Base-by-base conservation (phyloP, 345 rosid genomes). In the Brassica juncea region DNA sequence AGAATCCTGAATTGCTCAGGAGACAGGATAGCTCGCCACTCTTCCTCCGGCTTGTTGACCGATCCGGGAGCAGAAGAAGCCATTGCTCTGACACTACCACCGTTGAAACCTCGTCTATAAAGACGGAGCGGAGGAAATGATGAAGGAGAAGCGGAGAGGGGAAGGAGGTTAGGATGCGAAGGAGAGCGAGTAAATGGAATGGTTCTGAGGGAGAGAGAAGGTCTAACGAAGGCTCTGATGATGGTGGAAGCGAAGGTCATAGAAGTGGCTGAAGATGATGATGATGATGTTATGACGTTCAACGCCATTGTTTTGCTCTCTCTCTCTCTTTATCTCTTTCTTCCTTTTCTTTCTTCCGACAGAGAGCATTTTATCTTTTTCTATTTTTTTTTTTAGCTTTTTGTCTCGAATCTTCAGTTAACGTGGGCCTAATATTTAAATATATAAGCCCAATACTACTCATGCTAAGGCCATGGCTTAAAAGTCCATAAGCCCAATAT, bases 1-100 rank as follows among this genome's bases (percentile, higher is more conserved):
- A 92, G 79, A 78, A 94, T 89, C 73, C 88, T 85, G 63, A 94
- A 92, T 77, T 92, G 99, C 72, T 92, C 88, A 3, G 97, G 97
- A 0, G 97, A 88, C 12, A 94, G 87, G 80, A 91, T 55, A 12
- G 92, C 91, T 9, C 90, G 94, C 99, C 99, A 92, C 72, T 94
- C 97, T 28, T 91, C 98, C 70, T 94, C 95, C 0, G 99, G 84
- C 83, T 91, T 94, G 72, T 81, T 87, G 66, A 84, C 81, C 8
- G 94, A 79, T 28, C 87, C 94, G 59, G 89, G 39, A 78, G 86
- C 84, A 6, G 77, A 0, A 47, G 82, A 59, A 52, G 90, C 87
- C 97, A 90, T 87, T 61, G 92, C 85, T 0, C 86, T 71, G 19
- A 85, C 71, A 37, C 76, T 61, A 54, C 89, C 84, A 9, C 89